phyloP scores from a whole-genome alignment of 441 rosid species.

The Eutrema salsugineum region DNA sequence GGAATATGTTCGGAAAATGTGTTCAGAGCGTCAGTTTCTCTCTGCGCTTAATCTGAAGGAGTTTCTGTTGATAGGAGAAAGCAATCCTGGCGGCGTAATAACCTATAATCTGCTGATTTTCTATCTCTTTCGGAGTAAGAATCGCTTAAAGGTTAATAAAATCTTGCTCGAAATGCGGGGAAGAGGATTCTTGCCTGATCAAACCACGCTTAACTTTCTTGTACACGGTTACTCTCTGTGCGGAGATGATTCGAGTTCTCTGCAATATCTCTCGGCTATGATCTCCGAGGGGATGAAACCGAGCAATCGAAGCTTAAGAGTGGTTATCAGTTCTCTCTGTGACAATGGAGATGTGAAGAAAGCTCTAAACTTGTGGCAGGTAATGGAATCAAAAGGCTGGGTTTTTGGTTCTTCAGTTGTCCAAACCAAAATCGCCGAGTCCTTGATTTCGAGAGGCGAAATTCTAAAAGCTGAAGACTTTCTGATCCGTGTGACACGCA shows the following conservation, averaged over 20 bases:
- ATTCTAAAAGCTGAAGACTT: constrained; percentile 54
- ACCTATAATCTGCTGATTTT: constrained; percentile 58
- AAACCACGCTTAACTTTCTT: constrained; percentile 67
- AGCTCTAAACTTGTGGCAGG: constrained; percentile 48
- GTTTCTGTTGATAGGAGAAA: constrained; percentile 39
- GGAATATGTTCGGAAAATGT: constrained; percentile 44
- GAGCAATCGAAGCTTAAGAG: constrained; percentile 56
- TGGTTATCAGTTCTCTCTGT: constrained; percentile 37
- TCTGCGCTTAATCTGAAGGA: constrained; percentile 49
- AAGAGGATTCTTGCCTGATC: constrained; percentile 43
- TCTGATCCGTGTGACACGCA: constrained; percentile 42
- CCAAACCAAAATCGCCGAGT: constrained; percentile 47
- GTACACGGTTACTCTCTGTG: constrained; percentile 50
- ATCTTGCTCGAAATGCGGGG: constrained; percentile 48
- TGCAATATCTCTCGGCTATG: constrained; percentile 52
- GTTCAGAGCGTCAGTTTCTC: constrained; percentile 38
- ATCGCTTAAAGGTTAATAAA: constrained; percentile 29
- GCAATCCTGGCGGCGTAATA: constrained; percentile 25
- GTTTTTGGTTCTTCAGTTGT: constrained; percentile 38
- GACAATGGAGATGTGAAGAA: constrained; percentile 45
- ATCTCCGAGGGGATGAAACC: constrained; percentile 55
- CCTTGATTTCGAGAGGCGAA: constrained; percentile 44
- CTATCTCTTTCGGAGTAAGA: constrained; percentile 43
- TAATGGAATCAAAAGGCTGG: constrained; percentile 58
- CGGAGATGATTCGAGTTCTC: constrained; percentile 40